A percentile compares a stretch with the other conserved stretches of the same genome.
Conservation (phyloP, 2,329 filamentous ascomycete genomes). For the Trichoderma oligosporum region DNA sequence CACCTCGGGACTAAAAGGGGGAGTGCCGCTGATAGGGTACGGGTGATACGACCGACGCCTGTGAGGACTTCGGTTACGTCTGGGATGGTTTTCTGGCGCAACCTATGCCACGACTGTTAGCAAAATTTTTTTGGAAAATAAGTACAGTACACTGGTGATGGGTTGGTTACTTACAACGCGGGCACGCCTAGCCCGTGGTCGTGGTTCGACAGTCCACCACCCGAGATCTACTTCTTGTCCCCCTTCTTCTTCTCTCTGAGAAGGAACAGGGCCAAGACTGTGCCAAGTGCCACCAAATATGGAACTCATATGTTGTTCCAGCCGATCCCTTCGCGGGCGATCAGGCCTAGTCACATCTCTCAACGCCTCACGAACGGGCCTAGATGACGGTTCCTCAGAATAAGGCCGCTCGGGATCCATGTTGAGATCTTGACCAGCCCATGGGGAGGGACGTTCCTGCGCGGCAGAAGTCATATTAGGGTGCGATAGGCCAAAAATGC, state of each 20-base stretch:
- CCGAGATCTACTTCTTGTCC: slow-evolving; percentile 21
- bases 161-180: slow-evolving; percentile 25
- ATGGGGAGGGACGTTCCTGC: slow-evolving; percentile 24
- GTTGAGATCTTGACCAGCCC: slow-evolving; percentile 23
- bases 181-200: slow-evolving; percentile 22
- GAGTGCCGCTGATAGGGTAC: neutral
- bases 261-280: slow-evolving; percentile 17
- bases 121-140: neutral
- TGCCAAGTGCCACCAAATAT: slow-evolving; percentile 25
- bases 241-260: slow-evolving; percentile 19
- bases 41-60: neutral
- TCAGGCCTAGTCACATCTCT: slow-evolving; percentile 28
- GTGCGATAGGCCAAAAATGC: slow-evolving; percentile 29
- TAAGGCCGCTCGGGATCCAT: neutral
- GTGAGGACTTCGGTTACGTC: neutral
- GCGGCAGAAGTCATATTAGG: slow-evolving; percentile 22
- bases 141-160: neutral
- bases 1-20: neutral
- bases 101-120: slow-evolving; percentile 13
- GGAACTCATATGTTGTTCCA: slow-evolving; percentile 30
- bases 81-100: neutral
- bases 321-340: slow-evolving; percentile 25
- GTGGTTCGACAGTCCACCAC: slow-evolving; percentile 28
- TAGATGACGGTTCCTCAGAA: neutral
- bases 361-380: slow-evolving; percentile 20